Evolutionary conservation across 208 protist species (phyloP), one percentile per base, ranked within the genome.

Genomic region (Borovskyia barvae): DNA sequence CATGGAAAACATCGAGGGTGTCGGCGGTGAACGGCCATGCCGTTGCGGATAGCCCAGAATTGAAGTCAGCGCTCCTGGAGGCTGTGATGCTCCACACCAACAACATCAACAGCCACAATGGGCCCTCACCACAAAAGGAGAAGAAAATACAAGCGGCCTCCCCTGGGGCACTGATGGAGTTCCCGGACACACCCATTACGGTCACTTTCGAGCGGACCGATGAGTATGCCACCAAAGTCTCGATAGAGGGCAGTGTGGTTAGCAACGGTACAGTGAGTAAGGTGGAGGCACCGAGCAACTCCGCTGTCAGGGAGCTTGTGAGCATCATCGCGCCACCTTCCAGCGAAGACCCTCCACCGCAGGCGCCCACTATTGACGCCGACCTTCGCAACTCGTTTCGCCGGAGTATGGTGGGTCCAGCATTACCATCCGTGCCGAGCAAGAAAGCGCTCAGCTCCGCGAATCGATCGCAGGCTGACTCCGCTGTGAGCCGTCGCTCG

Each of bases 191-290:
- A 17, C 51, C 45, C 22, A 57, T 86, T 32, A 66, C 8, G 15
- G 54, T 82, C 11, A 57, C 42, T 19, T 86, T 85, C 46, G 66
- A 80, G 62, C 67, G 66, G 29, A 72, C 67, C 8, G 70, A 76
- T 37, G 54, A 68, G 30, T 54, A 45, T 2, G 43, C 52, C 7
- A 50, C 69, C 12, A 62, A 32, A 26, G 63, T 92, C 2, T 25
- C 63, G 3, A 88, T 92, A 32, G 72, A 77, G 33, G 59, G 75
- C 14, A 92, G 81, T 49, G 81, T 92, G 19, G 7, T 69, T n/a
- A 77, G 17, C 55, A 66, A 92, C 52, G 81, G 80, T 9, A 39
- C 43, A 3, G 50, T 76, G 1, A 87, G 81, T 51, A 43, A 57
- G 17, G 50, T 82, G 9, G 68, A 58, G 22, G 7, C 46, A 20